Evolutionary conservation across 1,284 basidiomycete genomes (phyloP).

Genomic region (Leucoagaricus sp.): DNA sequence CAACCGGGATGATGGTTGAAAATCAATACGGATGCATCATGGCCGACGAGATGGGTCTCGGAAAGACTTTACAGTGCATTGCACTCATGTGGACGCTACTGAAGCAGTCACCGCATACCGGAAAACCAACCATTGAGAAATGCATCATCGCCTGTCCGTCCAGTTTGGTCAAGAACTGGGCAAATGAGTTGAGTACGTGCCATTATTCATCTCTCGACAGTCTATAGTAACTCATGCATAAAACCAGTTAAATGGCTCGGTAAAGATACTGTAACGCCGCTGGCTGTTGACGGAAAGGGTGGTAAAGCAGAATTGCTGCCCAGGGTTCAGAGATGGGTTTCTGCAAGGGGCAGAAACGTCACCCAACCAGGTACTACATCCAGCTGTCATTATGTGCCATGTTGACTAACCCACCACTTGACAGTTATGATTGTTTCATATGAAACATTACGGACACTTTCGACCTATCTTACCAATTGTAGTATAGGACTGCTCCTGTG

Average conservation of each 20-base stretch:
- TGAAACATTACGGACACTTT: constrained; percentile 89
- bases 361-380: constrained; percentile 76
- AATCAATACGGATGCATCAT: constrained; percentile 98
- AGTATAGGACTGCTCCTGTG: constrained; percentile 91
- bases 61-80: constrained; percentile 97
- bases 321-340: constrained; percentile 85
- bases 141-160: constrained; percentile 98
- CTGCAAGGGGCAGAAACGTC: constrained; percentile 83
- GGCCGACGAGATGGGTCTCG: constrained; percentile 99
- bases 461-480: constrained; percentile 74
- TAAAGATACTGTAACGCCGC: constrained; percentile 74
- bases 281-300: constrained; percentile 91
- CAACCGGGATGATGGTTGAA: constrained; percentile 90
- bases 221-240: constrained; percentile 5
- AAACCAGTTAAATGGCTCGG: constrained; percentile 93
- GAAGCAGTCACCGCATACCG: constrained; percentile 90
- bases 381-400: background rate
- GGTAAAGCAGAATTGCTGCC: constrained; percentile 79
- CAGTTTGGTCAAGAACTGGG: constrained; percentile 98
- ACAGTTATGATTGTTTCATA: constrained; percentile 99
- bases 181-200: constrained; percentile 85
- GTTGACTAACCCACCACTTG: background rate
- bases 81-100: constrained; percentile 95
- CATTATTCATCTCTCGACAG: background rate
- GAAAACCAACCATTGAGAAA: constrained; percentile 92